Evolutionary conservation across 2,329 filamentous ascomycete genomes (phyloP).

Genomic region (Aspergillus proliferans): DNA sequence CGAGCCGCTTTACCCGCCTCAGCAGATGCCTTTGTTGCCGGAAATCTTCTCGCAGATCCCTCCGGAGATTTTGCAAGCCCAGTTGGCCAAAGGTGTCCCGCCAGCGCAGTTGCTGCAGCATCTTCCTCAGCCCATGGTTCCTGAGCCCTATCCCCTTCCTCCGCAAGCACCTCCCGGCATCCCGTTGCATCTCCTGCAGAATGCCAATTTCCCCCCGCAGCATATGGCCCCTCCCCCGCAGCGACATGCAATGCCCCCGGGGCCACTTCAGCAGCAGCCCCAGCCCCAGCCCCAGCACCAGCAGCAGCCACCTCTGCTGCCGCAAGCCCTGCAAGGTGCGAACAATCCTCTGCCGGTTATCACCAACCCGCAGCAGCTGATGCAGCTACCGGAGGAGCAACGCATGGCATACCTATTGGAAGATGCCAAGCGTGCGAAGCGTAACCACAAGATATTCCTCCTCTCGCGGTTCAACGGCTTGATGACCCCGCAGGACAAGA

Average conservation of each 20-base stretch:
- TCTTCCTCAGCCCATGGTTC: constrained; percentile 29
- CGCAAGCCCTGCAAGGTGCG: constrained; percentile 28
- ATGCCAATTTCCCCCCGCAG: constrained; percentile 60
- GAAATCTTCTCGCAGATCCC: constrained; percentile 31
- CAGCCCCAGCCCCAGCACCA: constrained; percentile 21
- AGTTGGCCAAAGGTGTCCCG: constrained; percentile 28
- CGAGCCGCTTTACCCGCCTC: constrained; percentile 25
- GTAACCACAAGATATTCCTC: constrained; percentile 95
- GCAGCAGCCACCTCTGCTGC: constrained; percentile 28
- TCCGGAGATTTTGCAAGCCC: constrained; percentile 45
- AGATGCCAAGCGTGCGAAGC: constrained; percentile 89
- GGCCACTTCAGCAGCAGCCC: constrained; percentile 31
- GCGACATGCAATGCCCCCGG: constrained; percentile 30
- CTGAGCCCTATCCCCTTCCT: constrained; percentile 39
- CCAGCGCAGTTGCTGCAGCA: constrained; percentile 33
- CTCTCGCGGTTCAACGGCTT: constrained; percentile 90
- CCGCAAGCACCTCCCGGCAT: constrained; percentile 44
- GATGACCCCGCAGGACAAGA: constrained; percentile 99
- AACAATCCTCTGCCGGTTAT: constrained; percentile 47
- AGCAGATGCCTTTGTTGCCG: constrained; percentile 25
- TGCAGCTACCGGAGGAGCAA: constrained; percentile 75
- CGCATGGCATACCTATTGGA: constrained; percentile 77
- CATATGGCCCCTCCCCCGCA: constrained; percentile 31
- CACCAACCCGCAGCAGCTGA: constrained; percentile 65
- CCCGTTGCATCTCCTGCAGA: constrained; percentile 73